These are phyloP conservation scores for Cryptosporidium ubiquitum DNA, from an alignment of 169 alveolate species.

Conservation along the genomic window DNA sequence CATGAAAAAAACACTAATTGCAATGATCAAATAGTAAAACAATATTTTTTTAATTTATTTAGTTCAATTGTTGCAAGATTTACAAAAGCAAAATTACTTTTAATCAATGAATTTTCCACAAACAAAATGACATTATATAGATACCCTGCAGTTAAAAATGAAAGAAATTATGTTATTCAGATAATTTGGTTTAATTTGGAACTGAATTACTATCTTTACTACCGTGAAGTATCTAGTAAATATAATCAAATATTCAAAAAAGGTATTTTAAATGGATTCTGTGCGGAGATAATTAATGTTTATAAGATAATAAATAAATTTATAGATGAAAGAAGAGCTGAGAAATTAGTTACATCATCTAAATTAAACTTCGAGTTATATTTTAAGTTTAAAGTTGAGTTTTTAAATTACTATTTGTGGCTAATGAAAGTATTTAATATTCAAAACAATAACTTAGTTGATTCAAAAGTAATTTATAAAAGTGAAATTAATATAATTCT, in stretches of 20 bases:
- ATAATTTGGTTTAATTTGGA: slow-evolving; percentile 27
- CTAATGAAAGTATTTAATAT: background rate
- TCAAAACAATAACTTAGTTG: background rate
- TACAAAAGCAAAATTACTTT: slow-evolving; percentile 3
- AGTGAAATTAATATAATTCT: background rate
- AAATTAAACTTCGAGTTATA: background rate
- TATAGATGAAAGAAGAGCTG: background rate
- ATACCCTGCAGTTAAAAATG: background rate
- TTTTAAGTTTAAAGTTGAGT: background rate
- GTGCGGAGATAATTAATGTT: background rate
- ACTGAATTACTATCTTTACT: background rate
- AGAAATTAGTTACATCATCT: background rate
- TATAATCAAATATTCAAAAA: background rate
- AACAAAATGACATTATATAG: background rate
- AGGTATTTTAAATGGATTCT: slow-evolving; percentile 34
- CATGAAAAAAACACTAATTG: background rate
- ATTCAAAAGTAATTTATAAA: background rate
- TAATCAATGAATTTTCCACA: slow-evolving; percentile 5
- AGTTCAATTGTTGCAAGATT: slow-evolving; percentile 2
- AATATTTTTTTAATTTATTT: slow-evolving; percentile 10
- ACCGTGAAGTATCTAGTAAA: background rate
- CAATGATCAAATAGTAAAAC: background rate
- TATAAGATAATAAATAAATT: background rate
- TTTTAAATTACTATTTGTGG: slow-evolving; percentile 40
- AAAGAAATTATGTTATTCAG: background rate